Conservation (phyloP, 352 stramenopile genomes). For the Salisapilia sapeloensis region DNA sequence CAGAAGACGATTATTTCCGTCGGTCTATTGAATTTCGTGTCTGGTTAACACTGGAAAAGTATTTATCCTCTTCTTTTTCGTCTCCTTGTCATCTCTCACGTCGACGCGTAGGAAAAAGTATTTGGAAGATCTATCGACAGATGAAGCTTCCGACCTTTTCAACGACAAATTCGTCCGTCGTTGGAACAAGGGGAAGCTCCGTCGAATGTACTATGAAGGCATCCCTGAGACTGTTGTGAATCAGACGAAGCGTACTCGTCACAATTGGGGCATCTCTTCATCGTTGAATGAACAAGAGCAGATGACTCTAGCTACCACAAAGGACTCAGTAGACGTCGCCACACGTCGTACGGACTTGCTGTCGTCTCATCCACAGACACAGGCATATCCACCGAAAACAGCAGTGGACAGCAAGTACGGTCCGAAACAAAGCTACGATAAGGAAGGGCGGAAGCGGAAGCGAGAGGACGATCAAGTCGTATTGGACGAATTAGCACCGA, state of each 20-base stretch:
- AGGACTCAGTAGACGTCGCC: slow-evolving; percentile 53
- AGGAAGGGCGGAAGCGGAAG: slow-evolving; percentile 14
- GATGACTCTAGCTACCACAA: slow-evolving; percentile 34
- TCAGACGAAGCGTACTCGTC: slow-evolving; percentile 42
- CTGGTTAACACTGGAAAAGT: slow-evolving; percentile 46
- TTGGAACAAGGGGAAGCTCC: slow-evolving; percentile 42
- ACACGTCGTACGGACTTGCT: slow-evolving; percentile 37
- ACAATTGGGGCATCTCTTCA: slow-evolving; percentile 45
- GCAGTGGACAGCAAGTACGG: neutral
- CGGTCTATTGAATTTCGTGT: slow-evolving; percentile 50
- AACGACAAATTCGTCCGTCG: slow-evolving; percentile 28
- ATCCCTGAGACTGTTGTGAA: slow-evolving; percentile 47
- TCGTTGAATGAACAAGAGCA: slow-evolving; percentile 40
- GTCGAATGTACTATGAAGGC: slow-evolving; percentile 44
- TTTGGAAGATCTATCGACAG: slow-evolving; percentile 49
- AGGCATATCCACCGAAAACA: slow-evolving; percentile 2
- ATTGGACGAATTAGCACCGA: slow-evolving; percentile 41
- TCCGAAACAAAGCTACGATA: slow-evolving; percentile 6
- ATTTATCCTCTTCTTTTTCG: neutral
- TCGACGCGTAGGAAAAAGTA: slow-evolving; percentile 23
- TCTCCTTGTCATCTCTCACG: neutral
- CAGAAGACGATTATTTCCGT: slow-evolving; percentile 51
- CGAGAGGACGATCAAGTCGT: slow-evolving; percentile 19
- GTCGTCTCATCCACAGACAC: neutral
- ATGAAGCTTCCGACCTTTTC: slow-evolving; percentile 34